phyloP scores from a whole-genome alignment of 768 basidiomycete species.

The Macrocybe gigantea region DNA sequence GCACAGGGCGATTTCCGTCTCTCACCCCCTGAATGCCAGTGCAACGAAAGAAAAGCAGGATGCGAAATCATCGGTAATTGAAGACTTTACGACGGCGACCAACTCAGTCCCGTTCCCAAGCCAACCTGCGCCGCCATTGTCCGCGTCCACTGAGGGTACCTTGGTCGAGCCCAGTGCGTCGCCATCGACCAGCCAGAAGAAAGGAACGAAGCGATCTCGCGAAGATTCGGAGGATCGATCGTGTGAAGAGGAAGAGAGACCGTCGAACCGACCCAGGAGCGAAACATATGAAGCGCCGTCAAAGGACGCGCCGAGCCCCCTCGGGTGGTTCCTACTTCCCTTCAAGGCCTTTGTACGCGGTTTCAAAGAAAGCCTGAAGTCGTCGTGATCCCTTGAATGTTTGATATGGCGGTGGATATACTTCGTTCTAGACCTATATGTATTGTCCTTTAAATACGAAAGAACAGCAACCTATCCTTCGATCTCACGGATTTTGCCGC shows the following conservation, averaged over 20 bases:
- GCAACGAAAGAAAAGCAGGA: conserved; percentile 4
- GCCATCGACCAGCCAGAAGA: conserved; percentile 15
- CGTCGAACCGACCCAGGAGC: conserved; percentile 46
- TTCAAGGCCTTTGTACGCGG: conserved; percentile 62
- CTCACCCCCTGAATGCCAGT: not conserved
- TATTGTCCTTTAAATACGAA: no score
- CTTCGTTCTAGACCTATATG: no score
- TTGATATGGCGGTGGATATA: no score
- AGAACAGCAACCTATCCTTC: no score
- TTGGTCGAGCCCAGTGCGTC: conserved; percentile 29
- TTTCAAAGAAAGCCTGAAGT: conserved; percentile 52
- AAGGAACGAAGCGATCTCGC: conserved; percentile 42
- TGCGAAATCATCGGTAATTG: conserved; percentile 2
- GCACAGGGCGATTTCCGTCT: not conserved
- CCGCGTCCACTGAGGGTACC: conserved; percentile 25
- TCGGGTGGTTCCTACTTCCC: conserved; percentile 59
- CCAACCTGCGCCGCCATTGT: conserved; percentile 20
- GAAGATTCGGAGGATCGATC: conserved; percentile 32
- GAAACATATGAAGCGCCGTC: conserved; percentile 37
- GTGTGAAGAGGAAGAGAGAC: conserved; percentile 33
- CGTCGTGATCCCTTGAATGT: no score
- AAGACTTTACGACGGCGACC: conserved; percentile 4
- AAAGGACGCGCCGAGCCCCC: conserved; percentile 37
- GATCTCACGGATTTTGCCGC: no score
- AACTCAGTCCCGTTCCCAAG: conserved; percentile 11